phyloP scores from a whole-genome alignment of 148 eudicot genomes.

The Arctostaphylos glauca region DNA sequence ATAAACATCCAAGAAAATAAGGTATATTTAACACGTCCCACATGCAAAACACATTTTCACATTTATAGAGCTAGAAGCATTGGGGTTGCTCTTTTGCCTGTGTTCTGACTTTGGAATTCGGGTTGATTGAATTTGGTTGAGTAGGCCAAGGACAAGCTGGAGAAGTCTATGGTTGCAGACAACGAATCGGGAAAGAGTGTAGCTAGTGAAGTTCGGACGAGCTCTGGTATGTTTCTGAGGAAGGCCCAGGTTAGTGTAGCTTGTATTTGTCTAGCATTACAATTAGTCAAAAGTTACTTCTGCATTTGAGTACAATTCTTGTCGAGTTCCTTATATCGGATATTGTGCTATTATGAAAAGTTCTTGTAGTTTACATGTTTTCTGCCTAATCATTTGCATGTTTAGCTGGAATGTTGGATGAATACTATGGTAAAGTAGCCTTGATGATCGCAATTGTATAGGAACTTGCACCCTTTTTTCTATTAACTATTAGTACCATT shows the following conservation, averaged over 20 bases:
- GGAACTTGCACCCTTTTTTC: neutral
- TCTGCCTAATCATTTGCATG: neutral
- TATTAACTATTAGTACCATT: neutral
- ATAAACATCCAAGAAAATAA: neutral
- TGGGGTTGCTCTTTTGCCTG: neutral
- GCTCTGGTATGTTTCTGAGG: constrained; percentile 68
- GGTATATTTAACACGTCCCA: neutral
- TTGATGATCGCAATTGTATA: neutral
- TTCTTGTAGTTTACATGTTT: neutral
- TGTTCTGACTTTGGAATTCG: neutral
- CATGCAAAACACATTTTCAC: neutral
- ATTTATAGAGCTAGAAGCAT: neutral
- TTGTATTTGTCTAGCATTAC: neutral
- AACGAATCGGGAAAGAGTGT: constrained; percentile 64
- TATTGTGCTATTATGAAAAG: neutral
- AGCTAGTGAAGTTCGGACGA: constrained; percentile 65
- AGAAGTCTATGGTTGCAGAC: constrained; percentile 79
- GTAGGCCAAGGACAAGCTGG: constrained; percentile 64
- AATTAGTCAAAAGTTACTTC: neutral
- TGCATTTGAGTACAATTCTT: neutral
- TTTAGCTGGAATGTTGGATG: no score
- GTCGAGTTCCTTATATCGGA: neutral
- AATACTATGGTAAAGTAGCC: neutral
- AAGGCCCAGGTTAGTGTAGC: constrained; percentile 53
- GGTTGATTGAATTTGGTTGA: constrained; percentile 8